A percentile compares a stretch with the other conserved stretches of the same genome.
phyloP scores from a whole-genome alignment of 176 grass and related monocot genomes.

The Oryza punctata region DNA sequence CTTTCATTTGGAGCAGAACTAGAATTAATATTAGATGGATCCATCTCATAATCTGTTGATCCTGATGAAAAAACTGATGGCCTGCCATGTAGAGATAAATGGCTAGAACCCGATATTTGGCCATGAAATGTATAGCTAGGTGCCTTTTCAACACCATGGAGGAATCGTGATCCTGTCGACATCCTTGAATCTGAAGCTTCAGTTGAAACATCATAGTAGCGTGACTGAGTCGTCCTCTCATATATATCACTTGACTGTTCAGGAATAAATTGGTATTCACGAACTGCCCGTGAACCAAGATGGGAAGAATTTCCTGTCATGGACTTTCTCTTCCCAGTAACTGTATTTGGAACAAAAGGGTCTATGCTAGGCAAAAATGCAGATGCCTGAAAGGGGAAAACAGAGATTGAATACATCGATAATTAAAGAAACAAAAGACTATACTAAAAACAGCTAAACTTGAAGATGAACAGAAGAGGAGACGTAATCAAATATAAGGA shows the following conservation, averaged over 20 bases:
- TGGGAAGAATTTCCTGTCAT: slow-evolving; percentile 52
- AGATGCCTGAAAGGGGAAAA: slow-evolving; percentile 57
- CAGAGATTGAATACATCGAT: background rate
- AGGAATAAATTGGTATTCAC: slow-evolving; percentile 88
- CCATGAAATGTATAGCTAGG: slow-evolving; percentile 64
- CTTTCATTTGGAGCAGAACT: slow-evolving; percentile 46
- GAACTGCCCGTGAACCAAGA: slow-evolving; percentile 59
- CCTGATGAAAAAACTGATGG: slow-evolving; percentile 33
- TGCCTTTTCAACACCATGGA: slow-evolving; percentile 61
- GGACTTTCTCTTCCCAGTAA: slow-evolving; percentile 62
- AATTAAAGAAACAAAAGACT: slow-evolving; percentile 2
- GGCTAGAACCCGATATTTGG: slow-evolving; percentile 62
- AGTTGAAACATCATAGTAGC: slow-evolving; percentile 61
- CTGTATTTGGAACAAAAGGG: slow-evolving; percentile 48
- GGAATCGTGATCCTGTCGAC: slow-evolving; percentile 45
- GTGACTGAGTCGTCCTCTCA: slow-evolving; percentile 58
- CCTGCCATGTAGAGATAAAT: slow-evolving; percentile 63
- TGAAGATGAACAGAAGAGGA: slow-evolving; percentile 22
- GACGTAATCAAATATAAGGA: background rate
- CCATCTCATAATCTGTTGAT: slow-evolving; percentile 57
- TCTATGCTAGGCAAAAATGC: slow-evolving; percentile 67
- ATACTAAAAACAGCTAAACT: background rate
- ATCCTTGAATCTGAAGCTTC: slow-evolving; percentile 49
- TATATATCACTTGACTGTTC: slow-evolving; percentile 69
- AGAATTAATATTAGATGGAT: slow-evolving; percentile 52